Conservation (phyloP, 148 eudicot genomes). For the Selenicereus undatus region DNA sequence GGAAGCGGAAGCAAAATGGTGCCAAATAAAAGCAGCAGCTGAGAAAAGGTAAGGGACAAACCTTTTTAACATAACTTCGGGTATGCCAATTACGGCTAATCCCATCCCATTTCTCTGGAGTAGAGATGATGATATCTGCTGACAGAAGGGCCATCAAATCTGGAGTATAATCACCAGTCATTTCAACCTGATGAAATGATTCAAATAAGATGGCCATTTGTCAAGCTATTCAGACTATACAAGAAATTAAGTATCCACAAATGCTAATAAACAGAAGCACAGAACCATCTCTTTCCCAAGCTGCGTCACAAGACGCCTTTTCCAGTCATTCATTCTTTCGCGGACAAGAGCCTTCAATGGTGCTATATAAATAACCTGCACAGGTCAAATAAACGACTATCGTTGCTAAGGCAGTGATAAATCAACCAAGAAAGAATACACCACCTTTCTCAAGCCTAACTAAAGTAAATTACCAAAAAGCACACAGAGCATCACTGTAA, state of each 20-base stretch:
- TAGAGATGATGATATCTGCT: slow-evolving; percentile 94
- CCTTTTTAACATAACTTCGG: slow-evolving; percentile 94
- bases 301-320: slow-evolving; percentile 73
- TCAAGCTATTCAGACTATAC: slow-evolving; percentile 3
- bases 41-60: slow-evolving; percentile 14
- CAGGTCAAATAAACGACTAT: slow-evolving; percentile 7
- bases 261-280: neutral
- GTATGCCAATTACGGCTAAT: slow-evolving; percentile 98
- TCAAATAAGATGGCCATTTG: neutral
- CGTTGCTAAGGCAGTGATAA: neutral
- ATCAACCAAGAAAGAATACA: neutral
- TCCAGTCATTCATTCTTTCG: slow-evolving; percentile 97
- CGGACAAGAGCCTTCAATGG: slow-evolving; percentile 97
- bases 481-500: neutral
- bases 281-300: slow-evolving; percentile 91
- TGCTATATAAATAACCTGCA: slow-evolving; percentile 94
- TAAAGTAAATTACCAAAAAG: neutral
- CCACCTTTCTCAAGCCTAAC: slow-evolving; percentile 8
- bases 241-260: neutral
- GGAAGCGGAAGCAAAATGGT: neutral
- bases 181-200: slow-evolving; percentile 70
- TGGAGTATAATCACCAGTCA: slow-evolving; percentile 98
- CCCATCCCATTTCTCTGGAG: slow-evolving; percentile 99
- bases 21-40: neutral
- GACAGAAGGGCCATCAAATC: slow-evolving; percentile 86